These are phyloP conservation scores for Xylaria arbuscula DNA, from an alignment of 2,329 filamentous ascomycete species.

Conservation along the genomic window DNA sequence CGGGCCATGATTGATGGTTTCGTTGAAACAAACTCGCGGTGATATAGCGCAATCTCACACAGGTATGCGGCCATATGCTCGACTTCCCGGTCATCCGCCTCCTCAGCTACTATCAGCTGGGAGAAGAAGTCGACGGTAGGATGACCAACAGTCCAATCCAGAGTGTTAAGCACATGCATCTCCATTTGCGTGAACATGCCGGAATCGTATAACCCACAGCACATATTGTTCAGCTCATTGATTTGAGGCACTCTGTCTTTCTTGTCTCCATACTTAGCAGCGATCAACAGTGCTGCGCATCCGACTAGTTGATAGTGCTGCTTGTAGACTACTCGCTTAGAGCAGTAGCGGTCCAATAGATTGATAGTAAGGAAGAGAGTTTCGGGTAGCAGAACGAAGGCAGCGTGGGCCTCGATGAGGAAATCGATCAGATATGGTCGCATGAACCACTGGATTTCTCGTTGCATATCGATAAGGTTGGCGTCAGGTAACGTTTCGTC, in stretches of 20 bases:
- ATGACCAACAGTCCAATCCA: constrained; percentile 96
- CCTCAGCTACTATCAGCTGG: constrained; percentile 85
- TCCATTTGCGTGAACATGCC: constrained; percentile 99
- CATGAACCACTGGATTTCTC: constrained; percentile 99
- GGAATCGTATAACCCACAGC: constrained; percentile 96
- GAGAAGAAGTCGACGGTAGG: constrained; percentile 96
- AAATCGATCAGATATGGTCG: constrained; percentile 97
- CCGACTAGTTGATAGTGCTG: constrained; percentile 98
- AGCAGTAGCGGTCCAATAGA: constrained; percentile 97
- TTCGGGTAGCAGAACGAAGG: constrained; percentile 92
- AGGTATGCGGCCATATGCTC: constrained; percentile 97
- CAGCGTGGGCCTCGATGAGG: constrained; percentile 94
- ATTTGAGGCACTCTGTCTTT: constrained; percentile 99
- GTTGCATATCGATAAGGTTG: constrained; percentile 98
- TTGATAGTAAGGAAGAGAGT: constrained; percentile 97
- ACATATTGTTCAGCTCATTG: constrained; percentile 98
- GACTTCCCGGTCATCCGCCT: constrained; percentile 81
- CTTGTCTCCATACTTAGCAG: constrained; percentile 98
- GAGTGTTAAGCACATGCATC: constrained; percentile 97
- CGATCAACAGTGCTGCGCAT: constrained; percentile 94
- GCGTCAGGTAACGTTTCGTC: constrained; percentile 93
- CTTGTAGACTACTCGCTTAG: constrained; percentile 97
- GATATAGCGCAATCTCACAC: constrained; percentile 93
- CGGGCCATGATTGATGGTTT: constrained; percentile 91
- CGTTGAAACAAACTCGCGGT: constrained; percentile 95